These are phyloP conservation scores for Candida krabiensis DNA, from an alignment of 805 yeast species.

Conservation along the genomic window DNA sequence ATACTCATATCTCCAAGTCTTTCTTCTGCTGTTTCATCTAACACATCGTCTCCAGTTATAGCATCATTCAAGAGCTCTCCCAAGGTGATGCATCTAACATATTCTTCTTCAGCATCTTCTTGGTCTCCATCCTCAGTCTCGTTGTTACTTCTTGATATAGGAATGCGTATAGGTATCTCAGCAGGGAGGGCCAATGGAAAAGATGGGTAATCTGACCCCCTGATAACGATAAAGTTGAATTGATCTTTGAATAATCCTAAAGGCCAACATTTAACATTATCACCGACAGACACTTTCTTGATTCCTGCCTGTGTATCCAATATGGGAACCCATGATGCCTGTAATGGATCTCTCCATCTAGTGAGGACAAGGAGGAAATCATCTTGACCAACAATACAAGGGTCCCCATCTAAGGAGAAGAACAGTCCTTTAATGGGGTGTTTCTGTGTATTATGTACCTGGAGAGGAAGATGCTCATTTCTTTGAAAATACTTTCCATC, in stretches of 20 bases:
- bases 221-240: conserved; percentile 71
- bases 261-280: conserved; percentile 81
- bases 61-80: conserved; percentile 65
- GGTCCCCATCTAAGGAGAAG: conserved; percentile 87
- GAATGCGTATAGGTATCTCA: conserved; percentile 70
- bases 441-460: conserved; percentile 11
- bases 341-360: conserved; percentile 75
- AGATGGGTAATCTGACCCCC: conserved; percentile 71
- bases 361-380: conserved; percentile 69
- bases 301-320: conserved; percentile 57
- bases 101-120: conserved; percentile 64
- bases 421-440: conserved; percentile 63
- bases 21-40: conserved; percentile 41
- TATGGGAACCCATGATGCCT: conserved; percentile 86
- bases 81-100: conserved; percentile 58
- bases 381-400: conserved; percentile 80
- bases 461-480: conserved; percentile 47
- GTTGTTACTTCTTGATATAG: conserved; percentile 42
- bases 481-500: conserved; percentile 40
- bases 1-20: conserved; percentile 53
- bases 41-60: conserved; percentile 38
- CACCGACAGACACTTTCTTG: conserved; percentile 54
- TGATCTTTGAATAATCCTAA: conserved; percentile 71
- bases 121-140: conserved; percentile 36
- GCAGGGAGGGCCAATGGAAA: conserved; percentile 85